Evolutionary conservation across 164 flowering plant species (phyloP), one percentile per base, ranked within the genome.

Genomic region (Kingdonia uniflora): DNA sequence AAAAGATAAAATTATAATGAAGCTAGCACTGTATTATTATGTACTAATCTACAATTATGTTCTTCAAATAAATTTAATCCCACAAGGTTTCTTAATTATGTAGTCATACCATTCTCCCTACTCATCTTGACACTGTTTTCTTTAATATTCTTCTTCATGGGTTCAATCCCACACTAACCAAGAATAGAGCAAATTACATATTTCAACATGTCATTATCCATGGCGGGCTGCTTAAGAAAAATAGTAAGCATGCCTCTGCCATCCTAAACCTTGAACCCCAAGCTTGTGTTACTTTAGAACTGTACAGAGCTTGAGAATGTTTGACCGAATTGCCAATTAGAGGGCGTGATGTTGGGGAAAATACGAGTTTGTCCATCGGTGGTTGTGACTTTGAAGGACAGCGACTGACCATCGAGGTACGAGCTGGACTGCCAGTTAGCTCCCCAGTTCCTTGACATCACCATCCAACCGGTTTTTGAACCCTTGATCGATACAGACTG

Each of bases 391-490:
- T 54, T 66, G 77, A 85, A 92, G 20, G 96, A 84, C n/a, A 92
- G 68, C 1, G 96, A 59, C 63, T 92, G 94, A 11, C 88, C 94
- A 50, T 80, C 71, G 7, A 88, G 81, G 49, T 76, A 78, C 1
- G 88, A 49, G 42, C 77, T 79, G 17, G 95, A 82, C 49, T 87
- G 96, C 95, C 96, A 92, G 54, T 84, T 85, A 14, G 92, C 85
- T 24, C 96, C 96, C 98, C 98, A 88, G 51, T 92, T 92, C 67
- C 94, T 80, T 0, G 96, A 80, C 98, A 92, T 76, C 1, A 79
- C 42, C 71, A 73, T 49, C 98, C 96, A 91, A 0, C 56, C 66
- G 0, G 84, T 75, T 14, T 55, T 57, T 1, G 95, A 73, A 17
- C 98, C 92, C 64, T 79, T 85, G 60, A 91, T 76, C 14, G 67